These are phyloP conservation scores for Fusarium papillatum DNA, from an alignment of 2,329 filamentous ascomycete genomes.

Conservation along the genomic window DNA sequence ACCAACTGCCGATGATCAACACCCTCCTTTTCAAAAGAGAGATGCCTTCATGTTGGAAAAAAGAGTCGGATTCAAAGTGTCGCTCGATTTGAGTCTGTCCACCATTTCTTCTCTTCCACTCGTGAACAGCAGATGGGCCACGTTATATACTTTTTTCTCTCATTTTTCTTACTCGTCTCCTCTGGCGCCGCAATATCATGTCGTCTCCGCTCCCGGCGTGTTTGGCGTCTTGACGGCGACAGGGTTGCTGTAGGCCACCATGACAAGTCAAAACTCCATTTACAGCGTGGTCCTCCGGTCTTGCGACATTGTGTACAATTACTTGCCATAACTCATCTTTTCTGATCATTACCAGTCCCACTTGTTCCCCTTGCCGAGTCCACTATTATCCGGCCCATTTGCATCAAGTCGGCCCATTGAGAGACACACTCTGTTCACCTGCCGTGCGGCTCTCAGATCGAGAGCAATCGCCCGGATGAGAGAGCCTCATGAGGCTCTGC, in stretches of 20 bases:
- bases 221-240: conserved; percentile 32
- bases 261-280: conserved; percentile 28
- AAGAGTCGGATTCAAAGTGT: conserved; percentile 8
- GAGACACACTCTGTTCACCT: conserved; percentile 28
- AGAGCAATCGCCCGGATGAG: neutral
- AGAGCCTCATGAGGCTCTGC: conserved; percentile 39
- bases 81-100: conserved; percentile 6
- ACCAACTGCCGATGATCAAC: conserved; percentile 28
- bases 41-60: neutral
- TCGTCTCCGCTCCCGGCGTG: conserved; percentile 24
- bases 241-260: conserved; percentile 37
- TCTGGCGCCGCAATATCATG: conserved; percentile 21
- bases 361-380: conserved; percentile 26
- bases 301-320: conserved; percentile 22
- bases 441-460: conserved; percentile 37
- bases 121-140: conserved; percentile 19
- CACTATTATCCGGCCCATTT: conserved; percentile 38
- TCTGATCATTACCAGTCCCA: conserved; percentile 18
- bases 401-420: conserved; percentile 17
- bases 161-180: neutral
- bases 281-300: conserved; percentile 13
- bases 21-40: neutral
- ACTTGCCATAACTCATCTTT: conserved; percentile 19
- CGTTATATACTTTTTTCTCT: conserved; percentile 33
- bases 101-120: neutral